phyloP scores from a whole-genome alignment of 2,329 filamentous ascomycete genomes.

The Botryotinia narcissicola region DNA sequence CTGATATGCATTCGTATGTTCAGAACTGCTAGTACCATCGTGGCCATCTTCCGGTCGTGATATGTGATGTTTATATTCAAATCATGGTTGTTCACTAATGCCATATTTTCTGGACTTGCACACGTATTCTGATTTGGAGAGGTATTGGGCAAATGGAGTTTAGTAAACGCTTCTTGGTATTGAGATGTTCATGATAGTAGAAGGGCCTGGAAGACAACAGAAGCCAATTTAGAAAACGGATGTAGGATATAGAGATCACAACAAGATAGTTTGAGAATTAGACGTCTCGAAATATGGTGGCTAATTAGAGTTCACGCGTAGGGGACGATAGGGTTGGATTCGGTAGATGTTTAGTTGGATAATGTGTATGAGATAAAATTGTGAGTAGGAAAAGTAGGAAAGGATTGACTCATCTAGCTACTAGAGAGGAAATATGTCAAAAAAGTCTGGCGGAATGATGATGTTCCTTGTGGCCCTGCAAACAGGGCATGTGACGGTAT shows the following conservation, averaged over 20 bases:
- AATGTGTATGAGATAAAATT: not conserved
- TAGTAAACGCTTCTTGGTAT: too few species aligned
- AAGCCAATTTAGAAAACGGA: too few species aligned
- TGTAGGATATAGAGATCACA: not conserved
- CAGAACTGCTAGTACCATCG: too few species aligned
- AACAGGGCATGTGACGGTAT: not conserved
- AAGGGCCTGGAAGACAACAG: too few species aligned
- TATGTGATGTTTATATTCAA: too few species aligned
- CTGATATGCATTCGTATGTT: too few species aligned
- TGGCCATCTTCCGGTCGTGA: too few species aligned
- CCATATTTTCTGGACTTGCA: too few species aligned
- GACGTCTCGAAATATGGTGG: not conserved
- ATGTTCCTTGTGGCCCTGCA: not conserved
- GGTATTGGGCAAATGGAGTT: too few species aligned
- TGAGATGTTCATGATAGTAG: too few species aligned
- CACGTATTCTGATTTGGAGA: too few species aligned
- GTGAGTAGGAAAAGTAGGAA: not conserved
- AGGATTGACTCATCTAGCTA: not conserved
- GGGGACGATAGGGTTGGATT: accelerated
- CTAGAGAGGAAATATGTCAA: not conserved
- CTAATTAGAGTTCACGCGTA: not conserved
- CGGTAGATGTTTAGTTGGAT: not conserved
- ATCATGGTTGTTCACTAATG: too few species aligned
- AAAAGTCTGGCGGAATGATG: not conserved
- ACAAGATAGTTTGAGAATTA: not conserved